phyloP scores from a whole-genome alignment of 495 filamentous ascomycete species.

The Penicillium daleae region DNA sequence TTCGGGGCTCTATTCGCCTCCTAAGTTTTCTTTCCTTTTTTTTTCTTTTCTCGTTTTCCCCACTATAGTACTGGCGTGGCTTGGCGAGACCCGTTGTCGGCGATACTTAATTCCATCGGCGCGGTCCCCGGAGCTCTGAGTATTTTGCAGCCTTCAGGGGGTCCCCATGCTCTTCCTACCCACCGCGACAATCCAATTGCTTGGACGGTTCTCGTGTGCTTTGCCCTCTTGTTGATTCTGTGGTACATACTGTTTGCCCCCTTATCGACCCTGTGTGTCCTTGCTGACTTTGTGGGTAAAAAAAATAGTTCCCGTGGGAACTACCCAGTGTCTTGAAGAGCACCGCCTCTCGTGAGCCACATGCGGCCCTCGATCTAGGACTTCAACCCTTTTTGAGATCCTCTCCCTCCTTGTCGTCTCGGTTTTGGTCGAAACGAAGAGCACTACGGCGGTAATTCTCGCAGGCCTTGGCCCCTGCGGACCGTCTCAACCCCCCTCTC shows the following conservation, averaged over 20 bases:
- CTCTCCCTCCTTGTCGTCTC: constrained; percentile 5
- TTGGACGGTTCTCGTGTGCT: constrained; percentile 13
- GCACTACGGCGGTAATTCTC: constrained; percentile 27
- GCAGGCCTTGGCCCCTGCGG: constrained; percentile 40
- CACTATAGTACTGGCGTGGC: constrained; percentile 18
- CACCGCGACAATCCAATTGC: constrained; percentile 21
- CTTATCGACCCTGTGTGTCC: not conserved
- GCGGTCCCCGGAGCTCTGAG: constrained; percentile 26
- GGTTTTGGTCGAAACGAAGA: constrained; percentile 23
- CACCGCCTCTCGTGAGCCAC: constrained; percentile 28
- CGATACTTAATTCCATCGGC: constrained; percentile 40
- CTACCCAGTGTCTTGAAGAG: constrained; percentile 16
- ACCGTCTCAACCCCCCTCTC: constrained; percentile 33
- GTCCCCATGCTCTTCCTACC: constrained; percentile 24
- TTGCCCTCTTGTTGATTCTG: constrained; percentile 1
- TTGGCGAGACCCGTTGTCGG: constrained; percentile 35
- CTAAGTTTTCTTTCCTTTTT: constrained; percentile 8
- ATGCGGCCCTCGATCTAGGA: constrained; percentile 31
- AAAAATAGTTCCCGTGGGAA: constrained; percentile 19
- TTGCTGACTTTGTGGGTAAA: constrained; percentile 14
- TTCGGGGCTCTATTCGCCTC: not conserved
- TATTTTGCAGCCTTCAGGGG: constrained; percentile 40
- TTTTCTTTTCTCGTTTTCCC: constrained; percentile 4
- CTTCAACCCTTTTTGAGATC: constrained; percentile 8
- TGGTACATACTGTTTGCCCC: not conserved